Evolutionary conservation across 2,329 filamentous ascomycete species (phyloP).

Genomic region (Thermomyces lanuginosus): DNA sequence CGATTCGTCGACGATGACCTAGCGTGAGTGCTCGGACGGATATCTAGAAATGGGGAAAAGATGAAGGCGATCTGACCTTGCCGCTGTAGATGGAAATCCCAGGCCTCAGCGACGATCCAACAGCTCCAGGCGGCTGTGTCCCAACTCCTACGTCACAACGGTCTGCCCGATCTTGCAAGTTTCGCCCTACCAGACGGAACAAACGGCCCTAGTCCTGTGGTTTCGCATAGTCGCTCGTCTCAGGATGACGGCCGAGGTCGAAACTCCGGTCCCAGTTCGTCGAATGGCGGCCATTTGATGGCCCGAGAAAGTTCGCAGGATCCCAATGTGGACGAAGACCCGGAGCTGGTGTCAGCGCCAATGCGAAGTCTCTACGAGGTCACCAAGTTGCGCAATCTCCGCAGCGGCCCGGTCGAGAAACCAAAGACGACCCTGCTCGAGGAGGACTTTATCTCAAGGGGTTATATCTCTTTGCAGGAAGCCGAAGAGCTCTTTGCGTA

Average conservation of each 20-base stretch:
- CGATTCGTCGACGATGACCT: constrained; percentile 39
- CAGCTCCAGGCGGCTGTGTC: constrained; percentile 31
- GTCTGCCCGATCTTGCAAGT: constrained; percentile 26
- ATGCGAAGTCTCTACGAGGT: constrained; percentile 41
- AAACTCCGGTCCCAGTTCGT: constrained; percentile 13
- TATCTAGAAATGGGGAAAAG: neutral
- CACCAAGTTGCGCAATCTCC: constrained; percentile 32
- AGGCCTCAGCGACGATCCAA: constrained; percentile 26
- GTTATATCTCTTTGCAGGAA: constrained; percentile 31
- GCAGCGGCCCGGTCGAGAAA: constrained; percentile 22
- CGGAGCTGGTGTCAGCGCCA: constrained; percentile 32
- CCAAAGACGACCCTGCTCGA: constrained; percentile 25
- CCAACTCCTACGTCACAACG: constrained; percentile 28
- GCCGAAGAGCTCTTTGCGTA: constrained; percentile 37
- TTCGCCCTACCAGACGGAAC: constrained; percentile 17
- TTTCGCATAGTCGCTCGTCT: constrained; percentile 11
- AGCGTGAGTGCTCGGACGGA: constrained; percentile 22
- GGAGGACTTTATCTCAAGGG: constrained; percentile 36
- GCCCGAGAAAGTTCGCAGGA: constrained; percentile 32
- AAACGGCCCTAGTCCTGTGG: constrained; percentile 13
- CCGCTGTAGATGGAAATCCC: constrained; percentile 28
- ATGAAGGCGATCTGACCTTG: neutral
- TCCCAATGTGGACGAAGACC: constrained; percentile 23
- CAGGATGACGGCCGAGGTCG: constrained; percentile 14
- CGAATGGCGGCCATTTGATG: constrained; percentile 21